Evolutionary conservation across 768 basidiomycete genomes (phyloP), one percentile per base, ranked within the genome.

Genomic region (Suillus americanus): DNA sequence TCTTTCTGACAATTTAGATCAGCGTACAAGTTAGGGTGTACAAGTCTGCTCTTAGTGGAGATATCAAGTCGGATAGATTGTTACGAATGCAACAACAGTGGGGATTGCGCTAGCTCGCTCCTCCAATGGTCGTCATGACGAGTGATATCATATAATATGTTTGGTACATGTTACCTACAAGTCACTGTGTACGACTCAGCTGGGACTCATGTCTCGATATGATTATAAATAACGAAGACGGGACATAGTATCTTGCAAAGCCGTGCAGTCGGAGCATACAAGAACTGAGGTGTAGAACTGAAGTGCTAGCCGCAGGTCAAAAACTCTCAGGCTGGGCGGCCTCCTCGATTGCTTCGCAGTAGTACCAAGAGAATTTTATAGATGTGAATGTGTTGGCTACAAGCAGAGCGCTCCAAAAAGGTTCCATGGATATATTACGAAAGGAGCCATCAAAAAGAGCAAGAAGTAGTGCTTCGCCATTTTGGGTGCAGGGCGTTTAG

Each of bases 401-500:
- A 54, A 65, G 61, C n/a, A 70, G 65, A 43, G 78, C 71, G 30
- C 63, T 65, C 76, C 82, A 81, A 30, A 30, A 73, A 7, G 87
- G 89, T 33, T 81, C 77, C 5, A 65, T 68, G 28, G 83, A 83
- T 35, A 91, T 23, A 60, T 79, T 74, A 68, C 84, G 81, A 62
- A 92, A 43, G 41, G 0, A 43, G 8, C 16, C 41, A 20, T 20
- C 43, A 12, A n/a, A 13, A 23, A 23, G n/a, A 23, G n/a, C n/a
- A n/a, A 46, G n/a, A 10, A 12, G 5, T 46, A 12, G 5, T 46
- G 46, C n/a, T 12, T 46, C n/a, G 46, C 12, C n/a, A 13, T n/a
- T n/a, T n/a, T 23, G 23, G 13, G 23, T 48, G 23, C 23, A 48
- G 23, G 12, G 13, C 23, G 14, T 48, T 48, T 14, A 48, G 46